Evolutionary conservation across 352 stramenopile genomes (phyloP).

Genomic region (Peronosclerospora sorghi): DNA sequence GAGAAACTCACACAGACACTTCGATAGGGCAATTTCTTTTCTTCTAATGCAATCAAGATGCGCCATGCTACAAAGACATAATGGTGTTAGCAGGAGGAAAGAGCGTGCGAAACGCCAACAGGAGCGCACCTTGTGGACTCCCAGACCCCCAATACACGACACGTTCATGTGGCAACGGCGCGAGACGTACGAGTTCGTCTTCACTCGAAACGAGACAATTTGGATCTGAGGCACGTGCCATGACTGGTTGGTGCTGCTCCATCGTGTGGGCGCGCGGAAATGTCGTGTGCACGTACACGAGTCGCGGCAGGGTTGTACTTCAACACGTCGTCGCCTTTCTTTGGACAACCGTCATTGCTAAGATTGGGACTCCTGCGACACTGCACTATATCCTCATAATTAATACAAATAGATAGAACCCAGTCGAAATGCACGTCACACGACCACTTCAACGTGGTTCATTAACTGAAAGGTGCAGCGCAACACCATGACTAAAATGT

Average conservation of each 20-base stretch:
- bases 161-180: slow-evolving; percentile 53
- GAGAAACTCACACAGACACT: slow-evolving; percentile 79
- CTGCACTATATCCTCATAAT: too few species aligned
- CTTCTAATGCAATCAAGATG: slow-evolving; percentile 70
- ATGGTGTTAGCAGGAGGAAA: neutral
- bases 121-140: slow-evolving; percentile 53
- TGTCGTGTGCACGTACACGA: neutral
- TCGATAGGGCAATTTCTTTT: slow-evolving; percentile 66
- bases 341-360: too few species aligned
- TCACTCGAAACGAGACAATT: slow-evolving; percentile 30
- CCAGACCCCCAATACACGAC: slow-evolving; percentile 79
- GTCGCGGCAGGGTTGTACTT: neutral
- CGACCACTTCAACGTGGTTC: too few species aligned
- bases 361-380: too few species aligned
- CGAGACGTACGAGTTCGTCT: slow-evolving; percentile 42
- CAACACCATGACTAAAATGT: too few species aligned
- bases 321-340: too few species aligned
- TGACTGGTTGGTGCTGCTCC: neutral
- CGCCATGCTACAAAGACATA: slow-evolving; percentile 40
- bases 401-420: too few species aligned
- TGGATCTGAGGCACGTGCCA: slow-evolving; percentile 2
- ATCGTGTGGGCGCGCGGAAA: too few species aligned
- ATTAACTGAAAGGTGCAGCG: neutral
- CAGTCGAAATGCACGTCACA: too few species aligned
- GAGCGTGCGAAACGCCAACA: neutral